Conservation (phyloP, 768 basidiomycete genomes). For the Leccinum longicurvipes region DNA sequence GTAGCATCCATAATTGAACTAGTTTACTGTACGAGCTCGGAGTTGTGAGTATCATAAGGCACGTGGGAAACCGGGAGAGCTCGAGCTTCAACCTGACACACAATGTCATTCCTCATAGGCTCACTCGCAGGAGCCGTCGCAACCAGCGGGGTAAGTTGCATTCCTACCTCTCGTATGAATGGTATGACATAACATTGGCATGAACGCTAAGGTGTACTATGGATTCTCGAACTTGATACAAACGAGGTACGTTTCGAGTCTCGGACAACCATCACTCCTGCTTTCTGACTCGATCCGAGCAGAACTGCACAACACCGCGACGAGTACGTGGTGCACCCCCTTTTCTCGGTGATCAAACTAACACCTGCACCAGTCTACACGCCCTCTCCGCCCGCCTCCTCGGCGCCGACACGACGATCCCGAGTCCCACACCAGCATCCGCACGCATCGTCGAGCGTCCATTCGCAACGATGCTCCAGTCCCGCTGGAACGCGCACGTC, state of each 20-base stretch:
- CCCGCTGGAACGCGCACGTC: constrained; percentile 24
- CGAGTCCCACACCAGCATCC: constrained; percentile 54
- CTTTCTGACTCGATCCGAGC: background rate
- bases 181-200: too few relatives aligned
- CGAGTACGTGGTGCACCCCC: constrained; percentile 39
- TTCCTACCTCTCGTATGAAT: background rate
- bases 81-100: too few relatives aligned
- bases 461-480: constrained; percentile 47
- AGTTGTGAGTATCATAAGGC: too few relatives aligned
- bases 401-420: constrained; percentile 44
- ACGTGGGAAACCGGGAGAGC: background rate
- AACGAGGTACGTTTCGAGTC: constrained; percentile 41
- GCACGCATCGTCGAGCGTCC: constrained; percentile 47
- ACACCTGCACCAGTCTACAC: constrained; percentile 39
- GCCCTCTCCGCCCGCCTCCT: constrained; percentile 47
- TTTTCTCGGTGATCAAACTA: background rate
- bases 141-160: constrained; percentile 47
- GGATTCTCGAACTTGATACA: constrained; percentile 66
- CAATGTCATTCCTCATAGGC: constrained; percentile 59
- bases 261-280: background rate
- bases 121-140: constrained; percentile 69
- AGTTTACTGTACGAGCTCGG: too few relatives aligned
- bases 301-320: constrained; percentile 54
- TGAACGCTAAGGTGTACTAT: constrained; percentile 73
- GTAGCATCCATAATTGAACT: background rate